Conservation (phyloP, 352 stramenopile species). For the Phytophthora ohioensis region DNA sequence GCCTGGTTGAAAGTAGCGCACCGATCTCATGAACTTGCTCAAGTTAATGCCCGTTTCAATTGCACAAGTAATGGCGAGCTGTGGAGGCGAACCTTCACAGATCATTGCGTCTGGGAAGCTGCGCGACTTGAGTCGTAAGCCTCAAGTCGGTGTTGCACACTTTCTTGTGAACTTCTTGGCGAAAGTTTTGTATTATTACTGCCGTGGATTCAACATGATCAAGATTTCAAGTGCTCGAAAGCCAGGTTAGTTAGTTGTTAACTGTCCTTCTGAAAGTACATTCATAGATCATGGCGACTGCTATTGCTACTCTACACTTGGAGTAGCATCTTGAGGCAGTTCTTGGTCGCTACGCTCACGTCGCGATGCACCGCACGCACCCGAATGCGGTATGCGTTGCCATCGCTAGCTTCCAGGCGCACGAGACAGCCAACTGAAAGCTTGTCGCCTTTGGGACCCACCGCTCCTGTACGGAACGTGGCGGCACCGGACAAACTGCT, state of each 20-base stretch:
- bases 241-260: conserved; percentile 2
- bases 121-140: conserved; percentile 4
- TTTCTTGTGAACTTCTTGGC: background rate
- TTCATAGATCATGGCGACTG: conserved; percentile 23
- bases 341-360: conserved; percentile 76
- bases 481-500: conserved; percentile 91
- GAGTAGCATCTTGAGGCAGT: conserved; percentile 69
- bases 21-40: background rate
- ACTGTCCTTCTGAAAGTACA: conserved; percentile 16
- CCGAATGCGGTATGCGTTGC: conserved; percentile 89
- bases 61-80: too few relatives aligned
- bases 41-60: background rate
- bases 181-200: conserved; percentile 8
- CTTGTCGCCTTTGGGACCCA: conserved; percentile 91
- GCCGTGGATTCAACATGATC: conserved; percentile 3
- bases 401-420: conserved; percentile 90
- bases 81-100: conserved; percentile 1
- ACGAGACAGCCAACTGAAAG: conserved; percentile 95
- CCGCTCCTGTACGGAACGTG: conserved; percentile 92
- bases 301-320: conserved; percentile 30
- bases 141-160: conserved; percentile 15
- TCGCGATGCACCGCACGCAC: conserved; percentile 93
- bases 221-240: background rate
- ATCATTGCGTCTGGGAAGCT: background rate
- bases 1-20: too few relatives aligned